phyloP scores from a whole-genome alignment of 305 asterid species.

The Salvia sclarea region DNA sequence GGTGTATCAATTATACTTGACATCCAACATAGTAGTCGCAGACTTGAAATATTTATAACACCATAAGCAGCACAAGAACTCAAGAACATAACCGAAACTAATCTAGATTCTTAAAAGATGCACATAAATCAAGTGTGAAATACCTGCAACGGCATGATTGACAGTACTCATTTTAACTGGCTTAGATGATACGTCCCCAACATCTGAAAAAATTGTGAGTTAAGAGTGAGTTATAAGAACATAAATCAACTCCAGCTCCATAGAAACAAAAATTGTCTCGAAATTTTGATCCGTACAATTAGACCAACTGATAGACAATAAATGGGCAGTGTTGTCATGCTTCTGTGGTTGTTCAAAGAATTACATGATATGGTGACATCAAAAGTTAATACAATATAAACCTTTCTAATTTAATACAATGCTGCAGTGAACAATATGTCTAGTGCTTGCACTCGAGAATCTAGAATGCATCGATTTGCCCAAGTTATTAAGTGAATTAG shows the following conservation, averaged over 20 bases:
- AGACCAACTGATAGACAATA: constrained; percentile 6
- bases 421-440: neutral
- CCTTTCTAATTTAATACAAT: neutral
- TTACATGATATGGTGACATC: too few relatives aligned
- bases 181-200: constrained; percentile 31
- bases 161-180: constrained; percentile 20
- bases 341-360: neutral
- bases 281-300: neutral
- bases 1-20: too few relatives aligned
- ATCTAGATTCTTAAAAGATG: constrained; percentile 18
- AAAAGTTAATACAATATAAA: too few relatives aligned
- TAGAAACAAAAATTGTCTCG: neutral
- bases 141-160: constrained; percentile 45
- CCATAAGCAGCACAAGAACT: neutral
- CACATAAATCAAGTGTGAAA: neutral
- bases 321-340: neutral
- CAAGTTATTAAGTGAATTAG: neutral
- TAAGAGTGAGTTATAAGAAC: neutral
- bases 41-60: neutral
- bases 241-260: neutral
- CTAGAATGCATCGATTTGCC: neutral
- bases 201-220: constrained; percentile 23
- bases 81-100: neutral
- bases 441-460: neutral
- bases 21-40: neutral